phyloP scores from a whole-genome alignment of 768 basidiomycete genomes.

The Russula sp. region DNA sequence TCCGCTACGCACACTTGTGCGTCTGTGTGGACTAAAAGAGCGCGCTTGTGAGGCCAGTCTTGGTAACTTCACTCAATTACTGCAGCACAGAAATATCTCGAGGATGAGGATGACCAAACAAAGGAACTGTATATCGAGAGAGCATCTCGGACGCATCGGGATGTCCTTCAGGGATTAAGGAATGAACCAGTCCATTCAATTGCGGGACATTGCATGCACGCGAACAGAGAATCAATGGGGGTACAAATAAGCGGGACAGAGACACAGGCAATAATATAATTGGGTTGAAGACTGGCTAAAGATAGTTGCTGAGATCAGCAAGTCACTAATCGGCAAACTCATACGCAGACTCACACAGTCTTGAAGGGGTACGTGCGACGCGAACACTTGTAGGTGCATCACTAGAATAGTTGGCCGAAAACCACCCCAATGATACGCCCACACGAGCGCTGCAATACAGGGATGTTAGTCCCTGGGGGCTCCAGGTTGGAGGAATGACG shows the following conservation, averaged over 20 bases:
- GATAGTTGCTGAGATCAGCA: background rate
- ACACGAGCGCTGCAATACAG: background rate
- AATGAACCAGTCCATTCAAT: background rate
- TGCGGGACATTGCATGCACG: background rate
- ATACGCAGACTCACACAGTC: background rate
- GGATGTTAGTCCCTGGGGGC: background rate
- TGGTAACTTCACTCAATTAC: background rate
- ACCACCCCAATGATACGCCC: slow-evolving; percentile 1
- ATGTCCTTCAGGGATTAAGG: too few species aligned
- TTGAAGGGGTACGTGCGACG: background rate
- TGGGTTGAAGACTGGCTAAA: background rate
- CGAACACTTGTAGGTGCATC: background rate
- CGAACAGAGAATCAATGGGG: background rate
- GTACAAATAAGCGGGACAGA: background rate
- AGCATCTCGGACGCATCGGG: too few species aligned
- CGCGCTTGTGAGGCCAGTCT: background rate
- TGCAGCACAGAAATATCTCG: background rate
- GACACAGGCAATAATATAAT: too few species aligned
- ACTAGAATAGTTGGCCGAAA: slow-evolving; percentile 5
- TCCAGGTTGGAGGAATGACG: background rate
- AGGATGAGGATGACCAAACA: background rate
- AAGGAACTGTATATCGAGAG: too few species aligned
- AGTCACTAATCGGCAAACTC: background rate
- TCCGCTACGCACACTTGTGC: too few species aligned
- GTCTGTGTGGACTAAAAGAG: too few species aligned